Base-by-base conservation (phyloP, 129 eudicot species). In the Lonicera japonica region DNA sequence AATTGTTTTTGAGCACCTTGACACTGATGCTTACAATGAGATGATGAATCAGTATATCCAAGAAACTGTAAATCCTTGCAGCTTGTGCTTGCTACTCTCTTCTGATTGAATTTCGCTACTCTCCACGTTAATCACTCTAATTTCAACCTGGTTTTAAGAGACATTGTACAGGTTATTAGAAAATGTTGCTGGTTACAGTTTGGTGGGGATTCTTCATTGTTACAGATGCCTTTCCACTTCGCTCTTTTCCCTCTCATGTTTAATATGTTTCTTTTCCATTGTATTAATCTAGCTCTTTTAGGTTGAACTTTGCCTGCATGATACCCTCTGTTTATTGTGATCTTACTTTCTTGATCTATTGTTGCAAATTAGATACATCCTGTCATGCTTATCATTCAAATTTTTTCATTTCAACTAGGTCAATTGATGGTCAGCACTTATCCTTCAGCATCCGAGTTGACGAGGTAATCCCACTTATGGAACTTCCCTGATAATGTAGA, bases 351-450 rank as follows among this genome's bases (percentile, higher is more conserved):
- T n/a, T 72, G 39, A 23, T 56, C 39, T 43, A 5, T 38, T 74
- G 57, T 67, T 45, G 16, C 53, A 25, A 54, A 20, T n/a, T 53
- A 39, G 34, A 15, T 41, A 6, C 22, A n/a, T 52, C 3, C 8
- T 17, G 21, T 10, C 58, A 54, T 47, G 46, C 20, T 55, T 36
- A 29, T 75, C 48, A 39, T 50, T 51, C 52, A 1, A n/a, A n/a
- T 29, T 58, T 54, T 52, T 38, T 56, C 57, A 29, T 58, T 61
- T 56, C 38, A 8, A 41, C 58, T 13, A 83, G 89, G 89, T 75
- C 89, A 19, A 65, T 45, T 54, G 77, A 83, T 72, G 89, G 82
- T 46, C 67, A 34, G 17, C 84, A 83, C 63, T 68, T 83, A 19
- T 65, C 82, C 51, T 79, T 83, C 21, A 36, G 61, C 68, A 76